These are phyloP conservation scores for Trifolium subterraneum DNA, from an alignment of 306 rosid genomes.

Conservation along the genomic window DNA sequence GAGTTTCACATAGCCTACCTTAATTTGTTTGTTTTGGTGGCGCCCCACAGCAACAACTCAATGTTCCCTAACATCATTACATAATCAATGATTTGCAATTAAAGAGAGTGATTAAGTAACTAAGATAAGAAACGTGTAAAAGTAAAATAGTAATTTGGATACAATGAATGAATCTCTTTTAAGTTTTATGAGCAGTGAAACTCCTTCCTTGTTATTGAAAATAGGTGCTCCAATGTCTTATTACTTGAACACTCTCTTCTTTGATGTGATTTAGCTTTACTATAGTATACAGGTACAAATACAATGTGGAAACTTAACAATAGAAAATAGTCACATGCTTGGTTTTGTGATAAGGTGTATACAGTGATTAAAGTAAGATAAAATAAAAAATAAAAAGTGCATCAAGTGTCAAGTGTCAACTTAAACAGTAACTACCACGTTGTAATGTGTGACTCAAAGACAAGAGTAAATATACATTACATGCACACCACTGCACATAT, in stretches of 20 bases:
- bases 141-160: not conserved
- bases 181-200: not conserved
- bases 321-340: conserved; percentile 25
- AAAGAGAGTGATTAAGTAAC: not conserved
- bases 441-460: conserved; percentile 4
- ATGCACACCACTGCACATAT: not conserved
- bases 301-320: conserved; percentile 24
- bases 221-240: not conserved
- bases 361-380: not conserved
- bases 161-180: not conserved
- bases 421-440: conserved; percentile 39
- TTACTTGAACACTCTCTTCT: not conserved
- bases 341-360: not conserved
- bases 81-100: conserved; percentile 5
- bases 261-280: not conserved
- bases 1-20: not conserved
- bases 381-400: not conserved
- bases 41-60: not conserved
- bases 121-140: not conserved
- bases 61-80: not conserved
- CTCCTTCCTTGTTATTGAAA: not conserved
- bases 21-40: not conserved
- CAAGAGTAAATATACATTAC: not conserved
- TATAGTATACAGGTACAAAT: not conserved
- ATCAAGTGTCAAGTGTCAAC: conserved; percentile 39